These are phyloP conservation scores for Acanthamoeba lenticulata DNA, from an alignment of 208 protist species.

Conservation along the genomic window DNA sequence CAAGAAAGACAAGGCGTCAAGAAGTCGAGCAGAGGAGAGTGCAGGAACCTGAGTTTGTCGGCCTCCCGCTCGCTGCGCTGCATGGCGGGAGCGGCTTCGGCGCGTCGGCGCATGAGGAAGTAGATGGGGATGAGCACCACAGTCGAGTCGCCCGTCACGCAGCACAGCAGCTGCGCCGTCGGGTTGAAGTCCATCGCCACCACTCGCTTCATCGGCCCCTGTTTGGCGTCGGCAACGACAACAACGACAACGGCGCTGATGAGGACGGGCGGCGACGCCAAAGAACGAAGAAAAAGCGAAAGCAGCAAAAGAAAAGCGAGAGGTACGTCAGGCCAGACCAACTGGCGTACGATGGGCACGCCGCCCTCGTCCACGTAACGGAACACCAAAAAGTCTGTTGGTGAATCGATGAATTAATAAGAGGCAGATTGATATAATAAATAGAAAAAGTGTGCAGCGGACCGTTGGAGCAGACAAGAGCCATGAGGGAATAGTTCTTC, in stretches of 20 bases:
- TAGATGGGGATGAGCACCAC: slow-evolving; percentile 38
- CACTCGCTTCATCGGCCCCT: slow-evolving; percentile 18
- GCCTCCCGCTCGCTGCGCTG: neutral
- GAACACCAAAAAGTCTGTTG: slow-evolving; percentile 11
- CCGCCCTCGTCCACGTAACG: neutral
- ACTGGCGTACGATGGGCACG: slow-evolving; percentile 9
- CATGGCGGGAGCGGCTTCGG: neutral
- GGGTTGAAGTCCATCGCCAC: slow-evolving; percentile 57
- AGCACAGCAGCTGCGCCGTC: slow-evolving; percentile 13
- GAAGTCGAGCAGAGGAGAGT: too few species aligned
- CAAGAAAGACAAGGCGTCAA: too few species aligned
- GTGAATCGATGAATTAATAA: neutral
- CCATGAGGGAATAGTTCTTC: slow-evolving; percentile 1
- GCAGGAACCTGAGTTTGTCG: neutral
- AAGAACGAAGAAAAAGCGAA: neutral
- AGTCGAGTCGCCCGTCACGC: slow-evolving; percentile 44
- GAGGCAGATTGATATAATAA: neutral
- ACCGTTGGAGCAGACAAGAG: slow-evolving; percentile 55
- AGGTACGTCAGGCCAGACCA: neutral
- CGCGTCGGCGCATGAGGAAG: neutral
- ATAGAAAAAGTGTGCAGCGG: neutral
- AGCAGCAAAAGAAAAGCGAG: too few species aligned
- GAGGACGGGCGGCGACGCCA: neutral
- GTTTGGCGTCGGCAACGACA: neutral
- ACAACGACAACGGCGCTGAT: neutral